Evolutionary conservation across 441 rosid species (phyloP), one percentile per base, ranked within the genome.

Genomic region (Pelargonium cotyledonis): DNA sequence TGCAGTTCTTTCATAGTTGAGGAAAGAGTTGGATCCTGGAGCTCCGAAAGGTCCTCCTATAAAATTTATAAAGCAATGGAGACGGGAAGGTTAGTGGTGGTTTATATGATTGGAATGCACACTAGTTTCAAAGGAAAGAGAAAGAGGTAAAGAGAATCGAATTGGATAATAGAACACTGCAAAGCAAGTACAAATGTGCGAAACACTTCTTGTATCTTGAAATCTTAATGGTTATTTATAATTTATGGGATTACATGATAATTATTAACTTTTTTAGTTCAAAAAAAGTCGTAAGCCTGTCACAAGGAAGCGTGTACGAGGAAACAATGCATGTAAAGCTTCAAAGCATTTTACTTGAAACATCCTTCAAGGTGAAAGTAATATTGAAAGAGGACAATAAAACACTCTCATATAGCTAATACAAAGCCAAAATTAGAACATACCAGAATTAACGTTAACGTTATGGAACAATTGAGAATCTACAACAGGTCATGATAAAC

Each of bases 11-110:
- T 91, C 83, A 93, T 88, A 31, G 83, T 86, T 74, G 88, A 81
- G 73, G 89, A 84, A 82, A 91, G 97, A 58, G 78, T 73, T 68
- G 85, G 76, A 83, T 93, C 95, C 75, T 93, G 98, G 79, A 93
- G 82, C 89, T 89, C 90, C 73, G 72, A 68, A 76, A 93, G 97
- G 44, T 89, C 95, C 58, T 84, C 88, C 97, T 91, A 77, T 29
- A 79, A 60, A 47, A 74, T 61, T 73, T 14, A 70, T 8, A 60
- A 62, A 65, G 46, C 47, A 64, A 71, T 9, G 62, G 6, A 66
- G 23, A 49, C 65, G 63, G 67, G 65, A 49, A 55, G 63, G 57
- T 26, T 21, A 51, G 63, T 66, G 8, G 65, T 58, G 46, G 21
- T 69, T 70, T 64, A 58, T 0, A 76, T 11, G 35, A 12, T 46